Conservation (phyloP, 2,329 filamentous ascomycete genomes). For the Aureobasidium sp. region DNA sequence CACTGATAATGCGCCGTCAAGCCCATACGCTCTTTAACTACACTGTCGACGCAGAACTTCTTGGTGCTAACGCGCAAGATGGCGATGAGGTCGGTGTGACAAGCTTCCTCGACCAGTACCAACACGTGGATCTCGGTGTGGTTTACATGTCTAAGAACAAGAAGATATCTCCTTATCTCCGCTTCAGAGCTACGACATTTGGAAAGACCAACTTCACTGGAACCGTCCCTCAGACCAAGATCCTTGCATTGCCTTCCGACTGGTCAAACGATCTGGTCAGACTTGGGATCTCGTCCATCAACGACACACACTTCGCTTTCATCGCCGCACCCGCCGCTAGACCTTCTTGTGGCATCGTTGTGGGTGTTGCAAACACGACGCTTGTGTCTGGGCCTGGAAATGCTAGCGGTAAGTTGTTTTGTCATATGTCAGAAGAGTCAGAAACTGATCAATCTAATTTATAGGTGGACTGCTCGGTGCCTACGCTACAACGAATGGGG, state of each 20-base stretch:
- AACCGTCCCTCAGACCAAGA: constrained; percentile 29
- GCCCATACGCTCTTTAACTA: constrained; percentile 47
- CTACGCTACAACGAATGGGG: constrained; percentile 46
- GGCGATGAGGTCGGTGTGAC: constrained; percentile 44
- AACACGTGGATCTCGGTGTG: constrained; percentile 41
- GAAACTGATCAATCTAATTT: not conserved
- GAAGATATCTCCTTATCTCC: constrained; percentile 28
- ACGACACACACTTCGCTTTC: constrained; percentile 38
- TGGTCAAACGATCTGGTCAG: constrained; percentile 31
- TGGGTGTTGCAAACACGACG: constrained; percentile 22
- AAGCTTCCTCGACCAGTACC: constrained; percentile 43
- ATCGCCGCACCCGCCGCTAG: constrained; percentile 18
- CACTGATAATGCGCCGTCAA: constrained; percentile 47
- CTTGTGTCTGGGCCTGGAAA: constrained; percentile 29
- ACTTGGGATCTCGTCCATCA: constrained; percentile 35
- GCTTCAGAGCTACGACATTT: constrained; percentile 33
- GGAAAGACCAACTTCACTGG: constrained; percentile 28
- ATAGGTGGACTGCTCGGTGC: constrained; percentile 39
- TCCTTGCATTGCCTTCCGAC: constrained; percentile 30
- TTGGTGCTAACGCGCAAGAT: constrained; percentile 25
- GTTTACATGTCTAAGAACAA: constrained; percentile 13
- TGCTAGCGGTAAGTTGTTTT: not conserved
- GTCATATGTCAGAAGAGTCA: not conserved
- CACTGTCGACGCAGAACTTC: constrained; percentile 39
- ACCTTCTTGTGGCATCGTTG: constrained; percentile 10